Conservation (phyloP, 2,329 filamentous ascomycete genomes). For the Colletotrichum lupini region DNA sequence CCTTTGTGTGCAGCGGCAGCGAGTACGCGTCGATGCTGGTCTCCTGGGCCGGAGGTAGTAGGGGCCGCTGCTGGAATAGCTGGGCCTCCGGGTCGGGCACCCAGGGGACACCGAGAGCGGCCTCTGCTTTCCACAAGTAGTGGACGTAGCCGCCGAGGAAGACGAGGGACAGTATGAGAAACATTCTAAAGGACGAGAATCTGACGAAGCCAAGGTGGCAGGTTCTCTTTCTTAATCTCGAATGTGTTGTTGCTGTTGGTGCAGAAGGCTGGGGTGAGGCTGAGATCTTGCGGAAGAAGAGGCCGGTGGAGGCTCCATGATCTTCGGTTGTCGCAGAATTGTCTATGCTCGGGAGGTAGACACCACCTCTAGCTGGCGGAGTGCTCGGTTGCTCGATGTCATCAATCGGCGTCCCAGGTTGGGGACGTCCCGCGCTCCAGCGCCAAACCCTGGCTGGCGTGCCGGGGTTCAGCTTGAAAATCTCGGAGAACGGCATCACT, state of each 20-base stretch:
- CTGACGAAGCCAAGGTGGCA: constrained; percentile 29
- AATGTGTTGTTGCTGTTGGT: constrained; percentile 8
- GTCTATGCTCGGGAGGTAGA: constrained; percentile 33
- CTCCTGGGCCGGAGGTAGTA: constrained; percentile 55
- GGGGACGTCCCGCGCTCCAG: constrained; percentile 34
- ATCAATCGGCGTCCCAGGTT: constrained; percentile 23
- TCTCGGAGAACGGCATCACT: constrained; percentile 27
- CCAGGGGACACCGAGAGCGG: constrained; percentile 58
- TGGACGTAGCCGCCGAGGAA: constrained; percentile 50
- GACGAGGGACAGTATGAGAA: constrained; percentile 50
- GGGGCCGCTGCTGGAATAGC: constrained; percentile 60
- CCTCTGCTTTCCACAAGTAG: constrained; percentile 58
- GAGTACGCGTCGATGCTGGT: constrained; percentile 59
- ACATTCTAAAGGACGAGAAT: constrained; percentile 42
- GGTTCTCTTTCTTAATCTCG: constrained; percentile 9
- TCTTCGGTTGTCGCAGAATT: constrained; percentile 30
- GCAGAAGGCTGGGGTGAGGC: background rate
- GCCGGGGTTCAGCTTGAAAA: constrained; percentile 24
- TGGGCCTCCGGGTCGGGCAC: constrained; percentile 58
- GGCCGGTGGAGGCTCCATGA: constrained; percentile 32
- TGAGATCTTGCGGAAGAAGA: constrained; percentile 26
- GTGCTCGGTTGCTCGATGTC: constrained; percentile 36
- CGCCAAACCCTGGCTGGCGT: constrained; percentile 29
- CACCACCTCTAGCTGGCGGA: constrained; percentile 32
- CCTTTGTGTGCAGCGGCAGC: constrained; percentile 68